phyloP scores from a whole-genome alignment of 2,329 filamentous ascomycete genomes.

The Myriangium duriaei region DNA sequence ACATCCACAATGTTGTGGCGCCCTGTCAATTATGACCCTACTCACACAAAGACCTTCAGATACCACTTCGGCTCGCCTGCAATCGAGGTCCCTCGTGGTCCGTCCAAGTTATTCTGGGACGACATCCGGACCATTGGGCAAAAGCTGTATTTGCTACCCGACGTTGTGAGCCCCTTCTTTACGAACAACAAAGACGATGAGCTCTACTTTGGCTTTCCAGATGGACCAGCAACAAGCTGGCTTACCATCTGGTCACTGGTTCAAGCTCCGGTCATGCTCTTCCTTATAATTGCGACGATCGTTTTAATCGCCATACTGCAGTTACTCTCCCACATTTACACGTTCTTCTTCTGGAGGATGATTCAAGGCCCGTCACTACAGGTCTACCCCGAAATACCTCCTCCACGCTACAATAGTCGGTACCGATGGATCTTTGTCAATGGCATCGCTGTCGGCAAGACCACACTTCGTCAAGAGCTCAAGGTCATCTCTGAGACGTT shows the following conservation, averaged over 20 bases:
- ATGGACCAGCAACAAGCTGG: slow-evolving; percentile 4
- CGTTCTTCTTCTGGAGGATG: slow-evolving; percentile 4
- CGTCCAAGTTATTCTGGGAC: slow-evolving; percentile 3
- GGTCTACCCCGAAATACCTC: slow-evolving; percentile 1
- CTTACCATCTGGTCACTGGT: slow-evolving; percentile 5
- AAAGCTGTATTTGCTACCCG: not conserved
- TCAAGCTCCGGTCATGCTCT: not conserved
- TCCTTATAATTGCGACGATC: slow-evolving; percentile 3
- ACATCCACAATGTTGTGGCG: not conserved
- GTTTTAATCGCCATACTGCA: slow-evolving; percentile 2
- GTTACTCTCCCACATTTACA: not conserved
- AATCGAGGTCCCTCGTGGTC: not conserved
- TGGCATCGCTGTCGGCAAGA: slow-evolving; percentile 6
- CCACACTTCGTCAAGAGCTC: slow-evolving; percentile 5
- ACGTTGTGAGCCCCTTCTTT: slow-evolving; percentile 4
- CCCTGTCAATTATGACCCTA: not conserved
- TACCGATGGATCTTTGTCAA: slow-evolving; percentile 10
- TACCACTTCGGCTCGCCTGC: slow-evolving; percentile 4
- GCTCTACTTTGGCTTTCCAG: slow-evolving; percentile 5
- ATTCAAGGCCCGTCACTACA: slow-evolving; percentile 7
- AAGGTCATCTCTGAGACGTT: slow-evolving; percentile 6
- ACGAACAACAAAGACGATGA: slow-evolving; percentile 5
- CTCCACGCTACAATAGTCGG: not conserved
- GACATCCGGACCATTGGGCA: slow-evolving; percentile 3
- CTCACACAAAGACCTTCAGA: slow-evolving; percentile 3